phyloP scores from a whole-genome alignment of 2,329 filamentous ascomycete species.

The Claviceps fusiformis region DNA sequence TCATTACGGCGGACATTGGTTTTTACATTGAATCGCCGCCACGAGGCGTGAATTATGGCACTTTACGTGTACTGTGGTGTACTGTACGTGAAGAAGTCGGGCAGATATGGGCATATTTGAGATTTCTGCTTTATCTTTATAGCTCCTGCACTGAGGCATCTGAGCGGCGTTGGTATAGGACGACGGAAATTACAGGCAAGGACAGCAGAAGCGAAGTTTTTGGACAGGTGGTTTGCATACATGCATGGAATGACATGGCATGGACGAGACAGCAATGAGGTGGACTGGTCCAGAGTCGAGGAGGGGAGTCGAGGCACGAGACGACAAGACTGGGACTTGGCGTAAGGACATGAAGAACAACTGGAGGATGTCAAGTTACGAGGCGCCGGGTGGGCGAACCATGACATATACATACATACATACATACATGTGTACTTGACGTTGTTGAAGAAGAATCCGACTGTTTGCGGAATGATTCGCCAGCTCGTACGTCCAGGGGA shows the following conservation, averaged over 20 bases:
- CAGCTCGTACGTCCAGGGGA: too few relatives aligned
- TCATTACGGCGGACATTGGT: neutral
- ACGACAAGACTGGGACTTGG: too few relatives aligned
- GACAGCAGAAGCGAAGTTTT: neutral
- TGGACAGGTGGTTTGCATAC: neutral
- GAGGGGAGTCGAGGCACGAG: too few relatives aligned
- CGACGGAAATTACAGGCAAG: neutral
- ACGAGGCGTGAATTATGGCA: neutral
- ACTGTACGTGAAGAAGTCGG: neutral
- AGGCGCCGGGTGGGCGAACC: too few relatives aligned
- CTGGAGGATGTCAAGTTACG: too few relatives aligned
- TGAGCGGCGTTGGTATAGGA: conserved; percentile 3
- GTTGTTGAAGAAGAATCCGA: too few relatives aligned
- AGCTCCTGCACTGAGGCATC: conserved; percentile 4
- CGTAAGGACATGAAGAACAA: too few relatives aligned
- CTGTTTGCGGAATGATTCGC: too few relatives aligned
- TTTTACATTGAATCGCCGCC: neutral
- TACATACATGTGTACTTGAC: too few relatives aligned
- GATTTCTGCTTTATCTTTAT: neutral
- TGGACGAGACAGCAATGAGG: too few relatives aligned
- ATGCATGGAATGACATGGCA: neutral
- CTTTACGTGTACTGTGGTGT: neutral
- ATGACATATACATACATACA: too few relatives aligned
- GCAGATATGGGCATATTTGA: neutral
- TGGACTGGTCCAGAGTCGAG: too few relatives aligned